Evolutionary conservation across 2,329 filamentous ascomycete genomes (phyloP), one percentile per base, ranked within the genome.

Genomic region (Macrophomina pseudophaseolina): DNA sequence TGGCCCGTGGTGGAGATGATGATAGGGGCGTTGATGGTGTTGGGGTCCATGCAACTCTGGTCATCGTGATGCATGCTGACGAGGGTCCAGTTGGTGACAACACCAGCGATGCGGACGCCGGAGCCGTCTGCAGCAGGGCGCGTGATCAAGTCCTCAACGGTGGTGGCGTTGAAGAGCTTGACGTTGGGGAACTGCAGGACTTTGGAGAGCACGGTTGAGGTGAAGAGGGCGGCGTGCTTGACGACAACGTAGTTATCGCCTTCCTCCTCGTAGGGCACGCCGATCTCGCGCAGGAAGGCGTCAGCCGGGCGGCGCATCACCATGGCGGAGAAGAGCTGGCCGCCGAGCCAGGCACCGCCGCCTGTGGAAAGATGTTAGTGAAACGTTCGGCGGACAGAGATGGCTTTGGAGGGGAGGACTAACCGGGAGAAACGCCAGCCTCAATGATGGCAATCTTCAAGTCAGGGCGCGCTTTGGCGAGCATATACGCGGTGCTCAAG

Each of bases 11-110:
- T 97, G 67, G 90, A 93, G 82, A 97, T 91, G 75, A 97, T 84
- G 67, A 97, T 80, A 1, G 93, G 93, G 0, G 93, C 92, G 76
- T 97, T 97, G 86, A 97, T 97, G 74, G 93, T 97, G 87, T 95
- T 97, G 72, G 93, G 93, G 79, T 97, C 94, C 93, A 97, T 97
- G 90, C 93, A 97, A 69, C 88, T 91, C 83, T 97, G 93, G 78
- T 94, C 91, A 76, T 93, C 91, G 79, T 94, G 91, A 79, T 94
- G 90, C 85, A 94, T 91, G 51, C 90, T 88, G 58, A 97, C 93
- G 32, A 97, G 86, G 1, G 93, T 97, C 93, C 93, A 97, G 86
- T 97, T 97, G 74, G 92, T 96, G 65, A 97, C 94, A 1, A 97
- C 93, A 73, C 93, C 93, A 8, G 92, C 91, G 71, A 97, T 89